Conservation (phyloP, 805 yeast species). For the Starmerella tilneyi region DNA sequence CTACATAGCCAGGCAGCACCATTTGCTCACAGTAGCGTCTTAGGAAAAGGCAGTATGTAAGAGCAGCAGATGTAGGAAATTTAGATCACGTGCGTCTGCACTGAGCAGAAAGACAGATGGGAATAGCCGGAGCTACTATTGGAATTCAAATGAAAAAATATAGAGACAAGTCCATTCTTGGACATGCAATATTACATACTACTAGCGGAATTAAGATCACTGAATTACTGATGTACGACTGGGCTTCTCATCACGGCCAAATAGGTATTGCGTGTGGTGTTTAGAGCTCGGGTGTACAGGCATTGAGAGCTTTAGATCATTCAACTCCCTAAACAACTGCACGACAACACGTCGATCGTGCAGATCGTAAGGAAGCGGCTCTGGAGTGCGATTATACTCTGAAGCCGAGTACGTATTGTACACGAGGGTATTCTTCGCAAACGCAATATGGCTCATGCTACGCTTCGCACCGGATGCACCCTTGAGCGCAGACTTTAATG, state of each 20-base stretch:
- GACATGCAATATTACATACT: too few relatives aligned
- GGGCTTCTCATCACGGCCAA: neutral
- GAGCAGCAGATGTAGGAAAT: neutral
- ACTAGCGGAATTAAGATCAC: neutral
- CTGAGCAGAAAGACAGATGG: too few relatives aligned
- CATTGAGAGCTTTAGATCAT: conserved; percentile 70
- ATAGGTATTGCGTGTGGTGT: conserved; percentile 2
- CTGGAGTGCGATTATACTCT: conserved; percentile 90
- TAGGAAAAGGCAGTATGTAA: too few relatives aligned
- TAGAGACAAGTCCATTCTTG: too few relatives aligned
- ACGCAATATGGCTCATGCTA: conserved; percentile 27
- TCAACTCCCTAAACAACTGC: conserved; percentile 75
- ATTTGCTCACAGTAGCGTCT: too few relatives aligned
- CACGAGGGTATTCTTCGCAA: conserved; percentile 71
- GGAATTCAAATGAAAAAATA: too few relatives aligned
- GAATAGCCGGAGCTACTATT: neutral
- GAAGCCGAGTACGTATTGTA: conserved; percentile 74
- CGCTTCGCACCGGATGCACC: neutral
- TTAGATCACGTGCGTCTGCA: neutral
- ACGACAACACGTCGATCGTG: conserved; percentile 71
- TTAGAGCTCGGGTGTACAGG: conserved; percentile 63
- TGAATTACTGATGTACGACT: neutral
- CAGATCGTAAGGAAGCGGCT: conserved; percentile 82
- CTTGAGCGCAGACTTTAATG: conserved; percentile 3
- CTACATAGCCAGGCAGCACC: conserved; percentile 40